A percentile compares a stretch with the other conserved stretches of the same genome.
These are phyloP conservation scores for Globisporangium nagaii DNA, from an alignment of 352 stramenopile species.

Conservation along the genomic window DNA sequence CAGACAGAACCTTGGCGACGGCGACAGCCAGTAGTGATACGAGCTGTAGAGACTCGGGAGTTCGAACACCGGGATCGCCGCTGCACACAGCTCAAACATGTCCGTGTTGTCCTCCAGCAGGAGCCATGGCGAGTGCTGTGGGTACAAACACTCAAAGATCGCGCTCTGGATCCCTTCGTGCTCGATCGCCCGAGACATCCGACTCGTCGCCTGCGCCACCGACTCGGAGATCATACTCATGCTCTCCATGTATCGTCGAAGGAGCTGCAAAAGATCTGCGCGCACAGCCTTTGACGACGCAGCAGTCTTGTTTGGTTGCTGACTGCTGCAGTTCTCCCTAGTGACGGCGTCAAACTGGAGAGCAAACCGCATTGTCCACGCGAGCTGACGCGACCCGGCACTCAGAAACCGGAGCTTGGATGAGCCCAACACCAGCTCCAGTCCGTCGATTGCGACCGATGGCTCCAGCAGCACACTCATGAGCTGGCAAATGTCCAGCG, in stretches of 20 bases:
- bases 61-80: constrained; percentile 21
- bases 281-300: constrained; percentile 9
- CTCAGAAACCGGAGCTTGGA: constrained; percentile 24
- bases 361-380: constrained; percentile 41
- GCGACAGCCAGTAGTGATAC: constrained; percentile 22
- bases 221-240: constrained; percentile 39
- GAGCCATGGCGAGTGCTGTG: constrained; percentile 24
- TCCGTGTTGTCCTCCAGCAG: constrained; percentile 24
- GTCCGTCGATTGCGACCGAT: constrained; percentile 27
- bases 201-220: constrained; percentile 16
- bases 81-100: constrained; percentile 32
- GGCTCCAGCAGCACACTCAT: constrained; percentile 31
- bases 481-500: constrained; percentile 39
- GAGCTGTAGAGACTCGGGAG: constrained; percentile 27
- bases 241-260: constrained; percentile 30
- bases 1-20: constrained; percentile 36
- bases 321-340: not conserved
- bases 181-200: constrained; percentile 13
- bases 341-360: constrained; percentile 30
- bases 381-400: constrained; percentile 29
- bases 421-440: constrained; percentile 31
- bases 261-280: constrained; percentile 22
- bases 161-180: constrained; percentile 25
- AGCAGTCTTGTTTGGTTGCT: constrained; percentile 1
- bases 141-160: constrained; percentile 39